Conservation (phyloP, 768 basidiomycete species). For the Porphyrellus cyaneotinctus region DNA sequence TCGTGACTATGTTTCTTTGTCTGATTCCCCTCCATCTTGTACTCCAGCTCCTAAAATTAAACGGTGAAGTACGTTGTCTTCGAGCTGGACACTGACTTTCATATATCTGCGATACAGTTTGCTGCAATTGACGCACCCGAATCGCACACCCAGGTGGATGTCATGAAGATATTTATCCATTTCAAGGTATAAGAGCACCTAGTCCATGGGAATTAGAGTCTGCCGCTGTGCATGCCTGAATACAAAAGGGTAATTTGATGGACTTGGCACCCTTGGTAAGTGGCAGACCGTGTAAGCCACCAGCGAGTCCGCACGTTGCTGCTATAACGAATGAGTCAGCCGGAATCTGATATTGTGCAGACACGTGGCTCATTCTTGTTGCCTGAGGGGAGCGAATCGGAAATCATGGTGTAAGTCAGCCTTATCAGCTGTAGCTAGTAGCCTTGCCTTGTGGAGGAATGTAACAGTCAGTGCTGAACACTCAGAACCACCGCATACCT, state of each 20-base stretch:
- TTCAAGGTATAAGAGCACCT: slow-evolving; percentile 2
- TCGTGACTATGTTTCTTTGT: too few relatives aligned
- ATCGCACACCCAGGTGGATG: slow-evolving; percentile 2
- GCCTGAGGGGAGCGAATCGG: slow-evolving; percentile 2
- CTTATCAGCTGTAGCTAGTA: neutral
- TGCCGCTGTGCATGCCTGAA: slow-evolving; percentile 1
- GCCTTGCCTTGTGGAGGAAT: too few relatives aligned
- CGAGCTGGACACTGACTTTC: too few relatives aligned
- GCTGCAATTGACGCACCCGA: neutral
- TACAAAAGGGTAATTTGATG: slow-evolving; percentile 4
- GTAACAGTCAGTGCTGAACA: neutral
- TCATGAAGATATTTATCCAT: slow-evolving; percentile 4
- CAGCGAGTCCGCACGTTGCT: neutral
- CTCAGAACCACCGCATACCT: neutral
- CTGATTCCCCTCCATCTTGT: too few relatives aligned
- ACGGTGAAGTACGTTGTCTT: too few relatives aligned
- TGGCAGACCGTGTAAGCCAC: neutral
- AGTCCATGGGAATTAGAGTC: slow-evolving; percentile 7
- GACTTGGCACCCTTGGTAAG: neutral
- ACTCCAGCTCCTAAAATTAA: too few relatives aligned
- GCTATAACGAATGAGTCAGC: neutral
- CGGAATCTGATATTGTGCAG: neutral
- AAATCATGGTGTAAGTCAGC: neutral
- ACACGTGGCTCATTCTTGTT: neutral
- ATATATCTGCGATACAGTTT: neutral